phyloP scores from a whole-genome alignment of 305 asterid genomes.

The Fraxinus albicans region DNA sequence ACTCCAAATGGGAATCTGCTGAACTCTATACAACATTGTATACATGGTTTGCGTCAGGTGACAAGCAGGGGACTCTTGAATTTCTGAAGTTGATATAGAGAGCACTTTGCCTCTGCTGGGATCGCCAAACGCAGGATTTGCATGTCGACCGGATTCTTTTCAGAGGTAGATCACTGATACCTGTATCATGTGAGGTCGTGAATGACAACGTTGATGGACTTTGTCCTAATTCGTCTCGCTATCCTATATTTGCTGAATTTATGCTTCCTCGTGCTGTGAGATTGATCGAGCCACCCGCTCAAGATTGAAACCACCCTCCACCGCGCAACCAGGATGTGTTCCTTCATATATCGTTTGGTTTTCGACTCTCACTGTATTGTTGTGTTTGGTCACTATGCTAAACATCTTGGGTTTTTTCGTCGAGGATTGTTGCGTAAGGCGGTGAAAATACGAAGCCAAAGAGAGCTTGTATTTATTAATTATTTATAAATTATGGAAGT shows the following conservation, averaged over 20 bases:
- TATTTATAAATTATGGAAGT: neutral
- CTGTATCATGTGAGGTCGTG: constrained; percentile 82
- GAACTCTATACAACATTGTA: neutral
- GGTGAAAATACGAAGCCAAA: neutral
- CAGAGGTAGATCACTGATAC: constrained; percentile 76
- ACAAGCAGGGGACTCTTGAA: constrained; percentile 77
- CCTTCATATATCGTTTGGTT: neutral
- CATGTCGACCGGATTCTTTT: constrained; percentile 94
- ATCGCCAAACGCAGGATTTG: constrained; percentile 92
- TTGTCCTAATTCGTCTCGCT: constrained; percentile 77
- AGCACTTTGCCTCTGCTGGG: constrained; percentile 98
- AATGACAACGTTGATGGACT: constrained; percentile 74
- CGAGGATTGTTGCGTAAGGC: neutral
- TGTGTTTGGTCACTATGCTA: neutral
- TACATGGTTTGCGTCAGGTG: constrained; percentile 41
- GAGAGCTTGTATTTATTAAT: neutral
- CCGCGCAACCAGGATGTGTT: neutral
- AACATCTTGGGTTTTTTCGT: neutral
- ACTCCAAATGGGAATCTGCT: neutral
- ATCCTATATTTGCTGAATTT: constrained; percentile 78
- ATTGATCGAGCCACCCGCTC: constrained; percentile 52
- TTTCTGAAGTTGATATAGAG: constrained; percentile 74
- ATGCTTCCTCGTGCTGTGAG: constrained; percentile 88
- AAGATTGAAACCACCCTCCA: constrained; percentile 34
- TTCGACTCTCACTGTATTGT: neutral